Base-by-base conservation (phyloP, 176 grass and related monocot species). In the Microstegium vimineum region DNA sequence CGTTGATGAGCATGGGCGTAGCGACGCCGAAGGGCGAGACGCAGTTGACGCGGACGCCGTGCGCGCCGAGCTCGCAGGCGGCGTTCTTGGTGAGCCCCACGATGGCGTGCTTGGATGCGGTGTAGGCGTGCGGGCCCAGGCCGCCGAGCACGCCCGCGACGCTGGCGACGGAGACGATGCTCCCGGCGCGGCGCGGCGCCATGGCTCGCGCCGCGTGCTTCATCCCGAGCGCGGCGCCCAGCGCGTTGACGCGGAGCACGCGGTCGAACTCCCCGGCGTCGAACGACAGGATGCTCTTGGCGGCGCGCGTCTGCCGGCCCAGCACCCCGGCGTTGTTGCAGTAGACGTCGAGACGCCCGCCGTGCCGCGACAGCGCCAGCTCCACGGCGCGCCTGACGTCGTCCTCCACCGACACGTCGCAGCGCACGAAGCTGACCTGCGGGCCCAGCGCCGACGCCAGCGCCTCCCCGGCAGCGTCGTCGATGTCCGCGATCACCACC, bases 1-100 rank as follows among this genome's bases (percentile, higher is more conserved):
- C 97, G 86, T 96, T 92, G 66, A 99, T 94, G 60, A 99, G 87
- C 97, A 99, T 99, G 15, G 85, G 88, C 23, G 97, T 99, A 34
- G 97, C 97, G 25, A 99, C 97, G 23, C 97, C 97, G 77, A 99
- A 99, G 18, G 97, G 97, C 14, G 97, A 99, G 30, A 99, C 84
- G 93, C 97, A 99, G 80, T 99, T 99, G 32, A 99, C 93, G 3
- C 97, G 93, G 59, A 99, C 71, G 34, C 97, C 97, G 80, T 96
- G 91, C 33, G 85, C 81, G n/a, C 97, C 97, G 8, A 99, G 93
- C 91, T 99, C 97, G 80, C 97, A 96, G 42, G 93, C 89, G 0
- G 91, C 89, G 91, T 99, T 99, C 91, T 90, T 94, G 73, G 97
- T 99, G 27, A 99, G 91, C 12, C 97, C 97, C 5, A 99, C 93